Percentiles rank a stretch among this genome's conserved stretches.
These are phyloP conservation scores for Cercophora newfieldiana DNA, from an alignment of 495 filamentous ascomycete genomes.

Conservation along the genomic window DNA sequence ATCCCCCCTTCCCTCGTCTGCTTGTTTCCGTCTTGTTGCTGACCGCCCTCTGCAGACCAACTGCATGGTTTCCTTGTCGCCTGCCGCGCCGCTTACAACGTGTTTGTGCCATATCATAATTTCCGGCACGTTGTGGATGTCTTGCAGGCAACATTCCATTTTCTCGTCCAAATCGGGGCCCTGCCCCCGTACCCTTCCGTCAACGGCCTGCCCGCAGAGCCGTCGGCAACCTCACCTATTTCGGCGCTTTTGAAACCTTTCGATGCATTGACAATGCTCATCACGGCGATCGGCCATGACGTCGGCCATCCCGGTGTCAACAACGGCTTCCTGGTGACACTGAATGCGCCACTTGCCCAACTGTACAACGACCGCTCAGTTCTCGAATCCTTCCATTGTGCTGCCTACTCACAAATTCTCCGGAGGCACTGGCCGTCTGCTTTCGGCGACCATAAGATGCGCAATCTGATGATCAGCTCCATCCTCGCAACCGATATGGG, in stretches of 20 bases:
- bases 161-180: conserved; percentile 78
- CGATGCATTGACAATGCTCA: conserved; percentile 83
- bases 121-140: conserved; percentile 97
- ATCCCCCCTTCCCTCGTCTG: no score
- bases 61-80: conserved; percentile 79
- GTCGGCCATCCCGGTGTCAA: conserved; percentile 98
- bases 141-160: conserved; percentile 88
- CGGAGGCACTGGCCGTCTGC: conserved; percentile 87
- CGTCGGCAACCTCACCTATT: conserved; percentile 59
- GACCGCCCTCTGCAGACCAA: conserved; percentile 51
- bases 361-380: conserved; percentile 97
- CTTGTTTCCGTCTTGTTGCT: conserved; percentile 25
- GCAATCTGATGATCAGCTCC: conserved; percentile 88
- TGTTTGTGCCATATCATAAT: conserved; percentile 97
- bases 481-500: conserved; percentile 98
- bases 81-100: conserved; percentile 85
- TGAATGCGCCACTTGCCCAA: conserved; percentile 94
- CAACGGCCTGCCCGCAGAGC: conserved; percentile 20
- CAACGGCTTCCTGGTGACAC: conserved; percentile 89
- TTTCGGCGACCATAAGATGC: conserved; percentile 71
- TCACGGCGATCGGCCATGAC: conserved; percentile 95
- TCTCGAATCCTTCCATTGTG: conserved; percentile 95
- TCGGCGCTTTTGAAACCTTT: conserved; percentile 74
- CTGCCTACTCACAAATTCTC: conserved; percentile 94
- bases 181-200: conserved; percentile 63